Percentiles rank a stretch among this genome's conserved stretches.
These are phyloP conservation scores for Melampsora abietis-canadensis DNA, from an alignment of 1,284 basidiomycete species.

Conservation along the genomic window DNA sequence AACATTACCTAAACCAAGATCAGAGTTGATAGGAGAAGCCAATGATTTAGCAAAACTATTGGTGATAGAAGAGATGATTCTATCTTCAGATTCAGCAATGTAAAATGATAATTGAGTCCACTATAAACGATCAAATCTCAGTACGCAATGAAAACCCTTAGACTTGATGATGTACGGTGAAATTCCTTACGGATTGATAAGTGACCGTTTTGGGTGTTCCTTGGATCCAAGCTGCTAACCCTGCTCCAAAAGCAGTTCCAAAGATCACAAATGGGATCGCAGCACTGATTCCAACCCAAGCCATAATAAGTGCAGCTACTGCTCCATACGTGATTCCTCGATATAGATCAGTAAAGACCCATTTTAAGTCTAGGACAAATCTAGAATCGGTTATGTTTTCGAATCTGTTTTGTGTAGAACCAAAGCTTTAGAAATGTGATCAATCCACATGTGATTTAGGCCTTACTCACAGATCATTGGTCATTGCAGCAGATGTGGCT, in stretches of 20 bases:
- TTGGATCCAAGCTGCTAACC: constrained; percentile 30
- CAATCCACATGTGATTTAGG: background rate
- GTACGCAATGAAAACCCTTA: too few relatives aligned
- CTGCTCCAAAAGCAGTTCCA: constrained; percentile 15
- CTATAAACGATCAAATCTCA: too few relatives aligned
- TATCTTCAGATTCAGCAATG: constrained; percentile 29
- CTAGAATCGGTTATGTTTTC: constrained; percentile 16
- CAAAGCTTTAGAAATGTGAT: background rate
- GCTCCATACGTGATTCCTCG: constrained; percentile 33
- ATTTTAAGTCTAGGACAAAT: constrained; percentile 27
- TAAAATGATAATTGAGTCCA: constrained; percentile 37
- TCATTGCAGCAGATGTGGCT: constrained; percentile 37
- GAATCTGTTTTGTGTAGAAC: background rate
- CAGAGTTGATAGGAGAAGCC: constrained; percentile 9
- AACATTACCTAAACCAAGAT: constrained; percentile 14
- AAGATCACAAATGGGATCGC: background rate
- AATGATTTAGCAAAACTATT: constrained; percentile 12
- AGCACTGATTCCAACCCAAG: background rate
- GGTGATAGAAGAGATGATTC: background rate
- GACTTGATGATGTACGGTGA: too few relatives aligned
- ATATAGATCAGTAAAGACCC: constrained; percentile 30
- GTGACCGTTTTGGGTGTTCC: constrained; percentile 23
- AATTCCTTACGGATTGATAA: constrained; percentile 12
- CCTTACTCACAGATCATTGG: constrained; percentile 26
- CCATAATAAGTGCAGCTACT: constrained; percentile 7